phyloP scores from a whole-genome alignment of 2,329 filamentous ascomycete species.

The Xylaria sp. region DNA sequence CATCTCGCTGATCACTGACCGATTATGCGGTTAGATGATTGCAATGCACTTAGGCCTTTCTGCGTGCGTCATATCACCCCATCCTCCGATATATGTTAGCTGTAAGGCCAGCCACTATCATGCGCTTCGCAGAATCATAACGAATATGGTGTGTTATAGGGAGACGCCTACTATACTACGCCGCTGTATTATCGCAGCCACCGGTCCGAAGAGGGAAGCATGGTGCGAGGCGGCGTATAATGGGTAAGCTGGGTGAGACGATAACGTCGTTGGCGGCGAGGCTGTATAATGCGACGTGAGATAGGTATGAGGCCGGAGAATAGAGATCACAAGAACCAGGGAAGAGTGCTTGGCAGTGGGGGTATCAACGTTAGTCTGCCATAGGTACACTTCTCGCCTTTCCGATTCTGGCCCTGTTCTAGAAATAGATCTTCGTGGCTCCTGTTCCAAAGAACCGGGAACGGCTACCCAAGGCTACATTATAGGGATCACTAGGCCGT shows the following conservation, averaged over 20 bases:
- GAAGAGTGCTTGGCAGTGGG: background rate
- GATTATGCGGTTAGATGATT: background rate
- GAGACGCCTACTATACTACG: background rate
- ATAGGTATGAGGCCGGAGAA: slow-evolving; percentile 2
- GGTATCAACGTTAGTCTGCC: background rate
- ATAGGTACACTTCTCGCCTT: too few relatives aligned
- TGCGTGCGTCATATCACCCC: background rate
- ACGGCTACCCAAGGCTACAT: background rate
- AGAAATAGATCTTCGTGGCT: background rate
- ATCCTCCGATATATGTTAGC: background rate
- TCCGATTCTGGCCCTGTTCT: background rate
- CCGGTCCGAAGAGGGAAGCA: slow-evolving; percentile 4
- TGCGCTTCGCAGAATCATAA: slow-evolving; percentile 19
- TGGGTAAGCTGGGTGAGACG: background rate
- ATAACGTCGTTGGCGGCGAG: slow-evolving; percentile 11
- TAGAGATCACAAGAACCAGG: background rate
- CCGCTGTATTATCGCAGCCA: background rate
- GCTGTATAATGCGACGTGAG: slow-evolving; percentile 18
- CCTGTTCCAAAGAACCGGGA: background rate
- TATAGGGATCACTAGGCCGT: background rate
- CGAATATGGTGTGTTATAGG: background rate
- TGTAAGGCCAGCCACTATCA: slow-evolving; percentile 12
- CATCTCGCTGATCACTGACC: slow-evolving; percentile 6
- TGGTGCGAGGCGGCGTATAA: slow-evolving; percentile 8
- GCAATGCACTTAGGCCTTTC: background rate